Base-by-base conservation (phyloP, 306 rosid genomes). In the Cucumis hystrix region DNA sequence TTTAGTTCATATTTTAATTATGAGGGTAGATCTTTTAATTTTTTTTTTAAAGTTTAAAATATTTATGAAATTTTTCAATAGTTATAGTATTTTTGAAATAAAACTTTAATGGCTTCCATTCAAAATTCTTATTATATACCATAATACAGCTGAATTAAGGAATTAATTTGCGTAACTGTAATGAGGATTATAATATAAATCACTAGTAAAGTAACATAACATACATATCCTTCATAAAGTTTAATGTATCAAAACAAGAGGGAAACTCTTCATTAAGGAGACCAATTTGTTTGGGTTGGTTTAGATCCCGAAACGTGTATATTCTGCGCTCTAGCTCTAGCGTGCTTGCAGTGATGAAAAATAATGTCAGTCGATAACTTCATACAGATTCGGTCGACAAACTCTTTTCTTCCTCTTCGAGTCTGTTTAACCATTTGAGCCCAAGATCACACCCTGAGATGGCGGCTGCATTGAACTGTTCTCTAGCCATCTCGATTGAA, bases 371-470 rank as follows among this genome's bases (percentile, higher is more conserved):
- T 28, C 25, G 47, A 17, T 65, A 18, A 8, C 74, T 12, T 40
- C 3, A 41, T 52, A 21, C 39, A 51, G 21, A 33, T 30, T 23
- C 18, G 0, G 68, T 69, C n/a, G 51, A 21, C 37, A 33, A 30
- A 28, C 70, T 55, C 79, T 61, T 88, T 85, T 89, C 95, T 87
- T 95, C 97, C 87, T 90, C 92, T 80, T 86, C 92, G 13, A 92
- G 87, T 86, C 92, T 89, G 56, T 85, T 85, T 80, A 95, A 83
- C 99, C 97, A 90, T 86, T 80, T 95, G 41, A 92, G 87, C 65
- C 97, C 99, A 74, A 95, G 89, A 80, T 95, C 96, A 80, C 91
- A 89, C 75, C 97, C 97, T 12, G 90, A 88, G 86, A 84, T 84
- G 18, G 92, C 99, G 7, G 97, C 99, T 25, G 86, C 87, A 61